Evolutionary conservation across 202 grass and related monocot species (phyloP), one percentile per base, ranked within the genome.

Genomic region (Schoenoplectus tabernaemontani): DNA sequence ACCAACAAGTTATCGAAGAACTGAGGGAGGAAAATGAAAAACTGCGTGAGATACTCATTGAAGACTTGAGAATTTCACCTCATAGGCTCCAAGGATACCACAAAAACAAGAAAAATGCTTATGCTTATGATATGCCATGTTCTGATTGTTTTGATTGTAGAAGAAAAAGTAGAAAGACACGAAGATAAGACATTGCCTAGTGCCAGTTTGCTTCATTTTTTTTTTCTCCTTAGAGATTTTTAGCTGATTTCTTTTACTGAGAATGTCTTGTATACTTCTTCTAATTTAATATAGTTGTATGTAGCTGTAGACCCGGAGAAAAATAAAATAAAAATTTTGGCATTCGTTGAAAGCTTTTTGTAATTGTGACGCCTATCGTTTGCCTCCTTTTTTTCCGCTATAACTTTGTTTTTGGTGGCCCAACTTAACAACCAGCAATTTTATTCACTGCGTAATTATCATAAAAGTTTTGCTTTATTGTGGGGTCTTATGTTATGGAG

Each of bases 141-240:
- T 92, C 87, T 4, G 89, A 98, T 43, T 98, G 95, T 84, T 98
- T 94, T 71, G 89, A 98, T 54, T 98, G 95, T 41, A 91, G 91
- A 28, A 80, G 89, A 22, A 83, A 83, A 82, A 89, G 75, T 76
- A 86, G 87, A 78, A 98, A 86, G 67, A 46, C 66, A n/a, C 81
- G 46, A 59, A 90, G 89, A 93, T 97, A 83, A 73, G 44, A 81
- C 32, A 33, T 60, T 43, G 82, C 4, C 47, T 84, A 16, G 59
- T 5, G 47, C 16, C 53, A 36, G 4, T 30, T 59, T 44, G 50
- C 34, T 11, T 1, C 9, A 30, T 43, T 46, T 76, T 34, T 78
- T 60, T n/a, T 56, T 36, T 58, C 8, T 37, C 9, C 30, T 77
- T 57, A 1, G 33, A 57, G 23, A 59, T 23, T 56, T 3, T 20